Base-by-base conservation (phyloP, 202 grass and related monocot species). In the Eragrostis tef region DNA sequence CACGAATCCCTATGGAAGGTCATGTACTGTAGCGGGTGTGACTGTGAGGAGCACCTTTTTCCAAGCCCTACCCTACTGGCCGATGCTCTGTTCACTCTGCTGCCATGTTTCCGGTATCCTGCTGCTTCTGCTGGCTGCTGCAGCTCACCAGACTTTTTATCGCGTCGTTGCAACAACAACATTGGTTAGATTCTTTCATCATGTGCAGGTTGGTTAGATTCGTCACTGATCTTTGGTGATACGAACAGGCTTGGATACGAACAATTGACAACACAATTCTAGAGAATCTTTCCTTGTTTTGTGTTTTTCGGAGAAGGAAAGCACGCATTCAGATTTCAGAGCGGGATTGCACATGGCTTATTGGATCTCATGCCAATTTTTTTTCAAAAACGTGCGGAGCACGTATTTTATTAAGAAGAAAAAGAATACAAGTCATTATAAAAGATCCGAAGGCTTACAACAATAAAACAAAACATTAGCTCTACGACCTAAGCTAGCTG, bases 51-150 rank as follows among this genome's bases (percentile, higher is more conserved):
- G 51, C 31, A 20, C 24, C 39, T 60, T 77, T 31, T 46, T 31
- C 15, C 43, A 9, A 50, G 19, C 75, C 26, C 74, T 27, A 77
- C 75, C 26, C 74, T 27, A 77, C 58, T 77, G 74, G 46, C 7
- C 61, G 46, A 17, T 53, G 61, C 61, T 51, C 46, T 79, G 76
- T 51, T 36, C 76, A 79, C 16, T 79, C 75, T 39, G 45, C 60
- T 21, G 44, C 44, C 59, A 49, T 50, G 58, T 64, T 64, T 49
- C 1, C 58, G 43, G 74, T 19, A 39, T 11, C 8, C 54, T 58
- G 54, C 20, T 22, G 6, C 24, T 39, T 5, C 20, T 57, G 29
- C 71, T 41, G 51, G 71, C 10, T 24, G 26, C 45, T 14, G 75
- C 61, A 2, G 20, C 21, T 61, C 57, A 13, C 1, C 59, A 50